phyloP scores from a whole-genome alignment of 306 rosid genomes.

The Vigna radiata region DNA sequence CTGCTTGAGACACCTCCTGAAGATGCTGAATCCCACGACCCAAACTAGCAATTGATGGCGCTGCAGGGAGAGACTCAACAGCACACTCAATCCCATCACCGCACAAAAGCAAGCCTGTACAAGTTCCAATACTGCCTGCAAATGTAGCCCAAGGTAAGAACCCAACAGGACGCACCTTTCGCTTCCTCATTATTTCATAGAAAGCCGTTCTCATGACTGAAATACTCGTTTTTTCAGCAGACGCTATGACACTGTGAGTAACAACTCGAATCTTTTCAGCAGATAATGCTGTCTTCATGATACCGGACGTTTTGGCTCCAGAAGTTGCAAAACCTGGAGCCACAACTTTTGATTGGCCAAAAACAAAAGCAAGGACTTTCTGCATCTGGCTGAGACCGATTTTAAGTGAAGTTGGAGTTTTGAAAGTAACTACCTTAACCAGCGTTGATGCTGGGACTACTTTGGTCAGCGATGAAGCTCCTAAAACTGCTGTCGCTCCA shows the following conservation, averaged over 20 bases:
- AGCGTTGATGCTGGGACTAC: slow-evolving; percentile 69
- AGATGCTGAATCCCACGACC: slow-evolving; percentile 77
- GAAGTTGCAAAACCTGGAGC: slow-evolving; percentile 68
- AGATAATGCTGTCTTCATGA: slow-evolving; percentile 69
- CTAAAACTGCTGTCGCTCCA: slow-evolving; percentile 80
- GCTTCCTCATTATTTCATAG: slow-evolving; percentile 85
- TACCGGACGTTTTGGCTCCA: slow-evolving; percentile 65
- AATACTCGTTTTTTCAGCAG: slow-evolving; percentile 76
- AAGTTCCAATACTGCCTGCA: slow-evolving; percentile 70
- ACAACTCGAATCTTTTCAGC: slow-evolving; percentile 80
- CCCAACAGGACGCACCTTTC: slow-evolving; percentile 59
- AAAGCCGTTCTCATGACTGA: slow-evolving; percentile 83
- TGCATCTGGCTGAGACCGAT: slow-evolving; percentile 62
- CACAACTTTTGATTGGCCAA: slow-evolving; percentile 63
- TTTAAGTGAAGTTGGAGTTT: slow-evolving; percentile 68
- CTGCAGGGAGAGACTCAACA: slow-evolving; percentile 63
- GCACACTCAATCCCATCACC: slow-evolving; percentile 88
- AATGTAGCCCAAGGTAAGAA: slow-evolving; percentile 80
- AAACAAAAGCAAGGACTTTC: slow-evolving; percentile 54
- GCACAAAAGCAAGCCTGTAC: slow-evolving; percentile 64
- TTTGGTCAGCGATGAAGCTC: slow-evolving; percentile 81
- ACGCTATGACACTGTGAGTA: slow-evolving; percentile 72
- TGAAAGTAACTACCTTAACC: slow-evolving; percentile 61
- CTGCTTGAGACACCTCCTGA: slow-evolving; percentile 58
- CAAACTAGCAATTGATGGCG: slow-evolving; percentile 80